Percentiles rank a stretch among this genome's conserved stretches.
Evolutionary conservation across 306 rosid species (phyloP).

Genomic region (Sicyos edulis): DNA sequence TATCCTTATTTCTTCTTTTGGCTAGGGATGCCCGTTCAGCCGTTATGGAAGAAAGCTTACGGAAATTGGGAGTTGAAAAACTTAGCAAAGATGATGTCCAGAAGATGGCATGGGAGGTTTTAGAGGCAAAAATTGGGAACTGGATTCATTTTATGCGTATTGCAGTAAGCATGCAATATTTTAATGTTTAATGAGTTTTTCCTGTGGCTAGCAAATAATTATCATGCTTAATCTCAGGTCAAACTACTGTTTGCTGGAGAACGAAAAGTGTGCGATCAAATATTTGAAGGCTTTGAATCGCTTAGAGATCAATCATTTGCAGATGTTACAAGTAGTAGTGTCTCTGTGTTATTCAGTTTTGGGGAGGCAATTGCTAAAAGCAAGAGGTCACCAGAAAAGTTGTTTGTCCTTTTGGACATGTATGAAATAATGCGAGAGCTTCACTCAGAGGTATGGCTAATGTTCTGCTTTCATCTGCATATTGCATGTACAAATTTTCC

Average conservation of each 20-base stretch:
- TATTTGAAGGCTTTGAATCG: conserved; percentile 79
- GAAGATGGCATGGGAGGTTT: conserved; percentile 93
- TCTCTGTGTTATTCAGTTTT: conserved; percentile 77
- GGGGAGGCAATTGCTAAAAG: conserved; percentile 97
- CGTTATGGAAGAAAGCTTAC: conserved; percentile 88
- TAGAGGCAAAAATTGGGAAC: conserved; percentile 97
- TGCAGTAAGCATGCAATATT: conserved; percentile 51
- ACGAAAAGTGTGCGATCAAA: conserved; percentile 80
- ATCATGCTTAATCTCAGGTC: conserved; percentile 48
- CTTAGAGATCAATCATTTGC: conserved; percentile 86
- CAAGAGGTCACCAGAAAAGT: conserved; percentile 93
- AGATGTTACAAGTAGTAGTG: conserved; percentile 86
- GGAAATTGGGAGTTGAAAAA: conserved; percentile 88
- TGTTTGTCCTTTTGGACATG: conserved; percentile 95
- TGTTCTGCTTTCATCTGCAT: conserved; percentile 3
- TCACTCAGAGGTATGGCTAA: conserved; percentile 67
- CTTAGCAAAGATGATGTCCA: conserved; percentile 95
- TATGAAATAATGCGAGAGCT: conserved; percentile 97
- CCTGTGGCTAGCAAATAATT: conserved; percentile 10
- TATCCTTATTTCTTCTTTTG: conserved; percentile 20
- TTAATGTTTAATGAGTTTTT: not conserved
- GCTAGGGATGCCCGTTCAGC: conserved; percentile 72
- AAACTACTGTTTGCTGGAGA: conserved; percentile 94
- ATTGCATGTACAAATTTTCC: not conserved
- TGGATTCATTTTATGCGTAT: conserved; percentile 99